Percentiles rank a stretch among this genome's conserved stretches.
phyloP scores from a whole-genome alignment of 257 asterid species.

The Rhazya stricta region DNA sequence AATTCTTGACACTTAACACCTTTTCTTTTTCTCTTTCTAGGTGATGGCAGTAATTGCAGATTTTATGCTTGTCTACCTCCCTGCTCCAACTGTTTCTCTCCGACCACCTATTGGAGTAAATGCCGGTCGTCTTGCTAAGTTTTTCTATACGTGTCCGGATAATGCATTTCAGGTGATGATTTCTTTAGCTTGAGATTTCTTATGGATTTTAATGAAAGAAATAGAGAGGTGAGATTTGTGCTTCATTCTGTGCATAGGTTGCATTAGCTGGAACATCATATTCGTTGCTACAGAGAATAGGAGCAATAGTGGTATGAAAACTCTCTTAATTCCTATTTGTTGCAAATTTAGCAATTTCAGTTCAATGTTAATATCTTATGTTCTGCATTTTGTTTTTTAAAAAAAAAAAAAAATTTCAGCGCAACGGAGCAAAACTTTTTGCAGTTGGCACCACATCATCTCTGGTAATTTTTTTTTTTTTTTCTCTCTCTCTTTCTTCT shows the following conservation, averaged over 20 bases:
- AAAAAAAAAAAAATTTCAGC: constrained; percentile 41
- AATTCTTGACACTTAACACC: not conserved
- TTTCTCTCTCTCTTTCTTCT: not conserved
- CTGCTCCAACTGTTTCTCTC: constrained; percentile 97
- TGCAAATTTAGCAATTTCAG: not conserved
- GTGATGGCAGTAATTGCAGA: constrained; percentile 95
- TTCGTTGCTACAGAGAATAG: constrained; percentile 69
- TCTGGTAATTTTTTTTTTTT: constrained; percentile 45
- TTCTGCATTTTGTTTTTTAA: not conserved
- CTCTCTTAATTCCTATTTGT: not conserved
- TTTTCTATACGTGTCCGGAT: constrained; percentile 79
- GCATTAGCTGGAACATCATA: constrained; percentile 77
- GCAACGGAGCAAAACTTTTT: constrained; percentile 86
- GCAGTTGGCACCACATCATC: constrained; percentile 96
- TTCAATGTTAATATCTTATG: not conserved
- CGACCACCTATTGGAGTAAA: constrained; percentile 56
- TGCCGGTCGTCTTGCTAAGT: constrained; percentile 77
- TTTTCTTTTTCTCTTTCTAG: constrained; percentile 27
- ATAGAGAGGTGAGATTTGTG: constrained; percentile 11
- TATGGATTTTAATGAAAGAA: constrained; percentile 1
- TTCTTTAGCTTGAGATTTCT: not conserved
- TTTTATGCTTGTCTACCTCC: constrained; percentile 96
- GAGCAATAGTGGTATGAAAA: constrained; percentile 68
- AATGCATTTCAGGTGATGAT: constrained; percentile 78
- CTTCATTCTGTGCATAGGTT: constrained; percentile 35